Conservation (phyloP, 169 alveolate genomes). For the Plasmodium inui region DNA sequence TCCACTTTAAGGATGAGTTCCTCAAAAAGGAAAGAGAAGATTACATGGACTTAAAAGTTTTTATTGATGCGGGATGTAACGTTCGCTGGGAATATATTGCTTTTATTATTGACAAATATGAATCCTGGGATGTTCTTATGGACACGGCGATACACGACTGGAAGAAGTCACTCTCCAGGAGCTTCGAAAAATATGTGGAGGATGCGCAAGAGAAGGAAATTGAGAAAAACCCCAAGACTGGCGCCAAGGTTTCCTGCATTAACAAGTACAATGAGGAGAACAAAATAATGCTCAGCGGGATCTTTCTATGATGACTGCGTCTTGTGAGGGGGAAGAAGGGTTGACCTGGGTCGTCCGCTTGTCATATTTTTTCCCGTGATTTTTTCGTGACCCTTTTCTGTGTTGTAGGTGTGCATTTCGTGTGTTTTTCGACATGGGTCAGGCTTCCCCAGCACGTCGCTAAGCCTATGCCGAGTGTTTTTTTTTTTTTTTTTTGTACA, state of each 20-base stretch:
- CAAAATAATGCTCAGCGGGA: not conserved
- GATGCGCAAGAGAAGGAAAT: constrained; percentile 15
- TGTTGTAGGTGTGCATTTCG: not conserved
- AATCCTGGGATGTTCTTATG: constrained; percentile 5
- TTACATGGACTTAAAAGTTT: not conserved
- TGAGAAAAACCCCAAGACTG: constrained; percentile 3
- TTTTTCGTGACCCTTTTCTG: not conserved
- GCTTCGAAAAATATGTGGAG: constrained; percentile 9
- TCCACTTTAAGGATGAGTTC: not conserved
- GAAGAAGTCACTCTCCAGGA: not conserved
- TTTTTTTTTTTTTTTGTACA: not conserved
- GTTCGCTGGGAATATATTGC: constrained; percentile 25
- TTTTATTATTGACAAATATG: constrained; percentile 8
- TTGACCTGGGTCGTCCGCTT: not conserved
- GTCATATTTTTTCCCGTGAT: not conserved
- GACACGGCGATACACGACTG: not conserved
- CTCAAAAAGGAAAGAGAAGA: constrained; percentile 20
- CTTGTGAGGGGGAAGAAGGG: not conserved
- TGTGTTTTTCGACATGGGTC: not conserved
- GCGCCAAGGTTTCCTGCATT: not conserved
- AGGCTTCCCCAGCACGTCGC: not conserved
- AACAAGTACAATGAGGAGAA: not conserved
- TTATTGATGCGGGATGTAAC: not conserved
- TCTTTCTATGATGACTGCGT: not conserved
- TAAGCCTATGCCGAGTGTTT: not conserved